Conservation (phyloP, 2,329 filamentous ascomycete genomes). For the Plenodomus lindquistii region DNA sequence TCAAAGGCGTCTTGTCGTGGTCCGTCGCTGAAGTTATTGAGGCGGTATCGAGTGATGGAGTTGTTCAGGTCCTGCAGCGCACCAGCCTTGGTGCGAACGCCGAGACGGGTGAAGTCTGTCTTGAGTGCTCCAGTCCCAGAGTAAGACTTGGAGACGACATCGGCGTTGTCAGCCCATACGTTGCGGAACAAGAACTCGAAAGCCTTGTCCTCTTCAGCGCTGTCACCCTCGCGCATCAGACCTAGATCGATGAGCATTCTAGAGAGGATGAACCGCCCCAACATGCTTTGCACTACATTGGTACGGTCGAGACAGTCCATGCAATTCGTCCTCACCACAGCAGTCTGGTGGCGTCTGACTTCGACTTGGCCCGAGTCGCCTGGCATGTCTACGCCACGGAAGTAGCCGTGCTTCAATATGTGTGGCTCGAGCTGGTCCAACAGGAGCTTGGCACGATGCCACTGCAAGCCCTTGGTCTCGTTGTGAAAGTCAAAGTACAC, state of each 20-base stretch:
- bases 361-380: constrained; percentile 76
- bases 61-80: constrained; percentile 86
- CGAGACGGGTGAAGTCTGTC: constrained; percentile 96
- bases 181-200: constrained; percentile 96
- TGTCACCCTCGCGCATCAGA: constrained; percentile 74
- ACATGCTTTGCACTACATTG: constrained; percentile 97
- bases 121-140: constrained; percentile 97
- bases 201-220: constrained; percentile 74
- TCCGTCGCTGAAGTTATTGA: constrained; percentile 94
- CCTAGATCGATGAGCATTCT: constrained; percentile 86
- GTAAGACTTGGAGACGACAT: constrained; percentile 89
- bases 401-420: constrained; percentile 82
- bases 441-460: constrained; percentile 87
- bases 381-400: constrained; percentile 86
- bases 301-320: constrained; percentile 99
- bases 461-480: constrained; percentile 92
- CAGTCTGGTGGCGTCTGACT: constrained; percentile 77
- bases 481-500: constrained; percentile 98
- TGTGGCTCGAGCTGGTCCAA: constrained; percentile 80
- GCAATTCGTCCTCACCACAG: constrained; percentile 95
- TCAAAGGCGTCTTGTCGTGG: constrained; percentile 95
- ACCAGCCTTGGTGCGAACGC: constrained; percentile 81
- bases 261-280: constrained; percentile 85
- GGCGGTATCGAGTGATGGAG: constrained; percentile 83
- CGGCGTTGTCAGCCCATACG: constrained; percentile 97